Conservation (phyloP, 2,329 filamentous ascomycete species). For the Ophiostoma ips region DNA sequence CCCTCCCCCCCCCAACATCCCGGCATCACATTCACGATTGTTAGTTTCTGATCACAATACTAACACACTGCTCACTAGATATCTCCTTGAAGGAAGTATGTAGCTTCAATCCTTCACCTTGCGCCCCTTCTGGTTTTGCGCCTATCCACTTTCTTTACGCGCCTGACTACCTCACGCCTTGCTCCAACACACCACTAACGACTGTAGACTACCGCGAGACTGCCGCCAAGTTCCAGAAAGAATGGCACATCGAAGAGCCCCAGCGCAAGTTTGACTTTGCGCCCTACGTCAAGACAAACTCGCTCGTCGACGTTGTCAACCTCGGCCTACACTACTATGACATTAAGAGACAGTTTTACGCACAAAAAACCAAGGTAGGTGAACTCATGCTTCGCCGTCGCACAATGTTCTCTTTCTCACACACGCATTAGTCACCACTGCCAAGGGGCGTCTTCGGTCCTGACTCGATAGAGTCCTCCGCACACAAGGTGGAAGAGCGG, state of each 20-base stretch:
- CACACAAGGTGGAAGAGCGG: neutral
- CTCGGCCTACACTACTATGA: conserved; percentile 48
- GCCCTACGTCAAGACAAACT: conserved; percentile 49
- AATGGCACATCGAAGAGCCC: conserved; percentile 50
- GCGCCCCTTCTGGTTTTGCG: no score
- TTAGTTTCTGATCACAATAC: neutral
- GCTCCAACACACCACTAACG: conserved; percentile 9
- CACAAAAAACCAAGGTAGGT: conserved; percentile 35
- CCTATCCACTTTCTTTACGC: no score
- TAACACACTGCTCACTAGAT: conserved; percentile 28
- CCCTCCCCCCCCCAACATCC: no score
- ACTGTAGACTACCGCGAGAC: conserved; percentile 54
- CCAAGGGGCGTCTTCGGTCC: conserved; percentile 45
- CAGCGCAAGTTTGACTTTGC: conserved; percentile 50
- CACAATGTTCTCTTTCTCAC: conserved; percentile 11
- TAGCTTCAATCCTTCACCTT: conserved; percentile 17
- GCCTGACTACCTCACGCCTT: no score
- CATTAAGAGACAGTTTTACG: conserved; percentile 37
- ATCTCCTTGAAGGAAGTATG: conserved; percentile 49
- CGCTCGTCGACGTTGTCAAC: conserved; percentile 48
- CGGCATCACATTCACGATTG: no score
- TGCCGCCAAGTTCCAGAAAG: conserved; percentile 53
- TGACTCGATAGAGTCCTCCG: conserved; percentile 17
- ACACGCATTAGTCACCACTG: conserved; percentile 31
- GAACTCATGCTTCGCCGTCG: neutral